These are phyloP conservation scores for Asterochloris sp. DNA, from an alignment of 139 green algal species.

Conservation along the genomic window DNA sequence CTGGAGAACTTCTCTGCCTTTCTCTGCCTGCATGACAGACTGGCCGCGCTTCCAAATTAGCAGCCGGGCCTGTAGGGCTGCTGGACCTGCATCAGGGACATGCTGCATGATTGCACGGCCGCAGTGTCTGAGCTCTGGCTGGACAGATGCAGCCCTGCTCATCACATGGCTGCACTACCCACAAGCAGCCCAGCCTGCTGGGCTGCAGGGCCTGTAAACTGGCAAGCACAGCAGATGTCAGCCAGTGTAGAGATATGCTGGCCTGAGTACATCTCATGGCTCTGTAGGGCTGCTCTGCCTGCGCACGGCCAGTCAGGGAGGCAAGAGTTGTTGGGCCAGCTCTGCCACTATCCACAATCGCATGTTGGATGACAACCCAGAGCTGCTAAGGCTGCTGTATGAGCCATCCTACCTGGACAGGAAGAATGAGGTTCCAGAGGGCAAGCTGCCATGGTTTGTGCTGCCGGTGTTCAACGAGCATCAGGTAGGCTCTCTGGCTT, in stretches of 20 bases:
- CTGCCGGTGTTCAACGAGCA: slow-evolving; percentile 55
- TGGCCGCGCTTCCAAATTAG: no score
- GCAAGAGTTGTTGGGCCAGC: slow-evolving; percentile 45
- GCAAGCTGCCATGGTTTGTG: slow-evolving; percentile 47
- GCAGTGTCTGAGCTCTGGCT: no score
- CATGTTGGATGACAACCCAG: slow-evolving; percentile 32
- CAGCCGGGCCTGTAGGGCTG: no score
- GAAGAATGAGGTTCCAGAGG: slow-evolving; percentile 50
- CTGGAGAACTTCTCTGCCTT: no score
- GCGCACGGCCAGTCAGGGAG: slow-evolving; percentile 41
- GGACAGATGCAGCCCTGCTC: no score
- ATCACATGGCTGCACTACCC: background rate
- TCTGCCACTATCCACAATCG: slow-evolving; percentile 49
- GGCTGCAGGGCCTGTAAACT: slow-evolving; percentile 49
- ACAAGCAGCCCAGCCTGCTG: slow-evolving; percentile 35
- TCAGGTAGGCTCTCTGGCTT: slow-evolving; percentile 12
- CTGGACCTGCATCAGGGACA: no score
- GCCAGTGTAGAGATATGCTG: no score
- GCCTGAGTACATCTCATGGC: no score
- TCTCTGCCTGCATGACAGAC: no score
- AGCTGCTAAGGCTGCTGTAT: slow-evolving; percentile 33
- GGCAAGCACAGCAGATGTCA: slow-evolving; percentile 35
- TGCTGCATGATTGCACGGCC: no score
- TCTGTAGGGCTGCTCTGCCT: slow-evolving; percentile 54
- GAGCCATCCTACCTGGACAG: slow-evolving; percentile 44